Conservation (phyloP, 164 flowering plant species). For the Taxillus chinensis region DNA sequence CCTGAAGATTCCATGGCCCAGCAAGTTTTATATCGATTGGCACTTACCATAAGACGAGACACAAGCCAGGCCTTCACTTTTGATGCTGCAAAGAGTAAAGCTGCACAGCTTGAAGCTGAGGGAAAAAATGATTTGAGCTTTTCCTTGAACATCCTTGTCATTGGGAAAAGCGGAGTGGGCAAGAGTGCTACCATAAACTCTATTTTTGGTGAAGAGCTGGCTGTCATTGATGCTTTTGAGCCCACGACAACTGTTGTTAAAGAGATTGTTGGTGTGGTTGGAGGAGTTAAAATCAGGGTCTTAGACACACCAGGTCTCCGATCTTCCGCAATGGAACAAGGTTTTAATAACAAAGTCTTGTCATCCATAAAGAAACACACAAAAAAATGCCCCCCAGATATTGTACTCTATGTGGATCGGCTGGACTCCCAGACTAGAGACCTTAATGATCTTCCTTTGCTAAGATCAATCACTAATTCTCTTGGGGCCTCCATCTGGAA, state of each 20-base stretch:
- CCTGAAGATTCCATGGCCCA: constrained; percentile 67
- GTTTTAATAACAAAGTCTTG: constrained; percentile 44
- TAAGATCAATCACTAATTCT: constrained; percentile 45
- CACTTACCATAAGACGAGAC: constrained; percentile 62
- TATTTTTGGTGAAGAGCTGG: constrained; percentile 68
- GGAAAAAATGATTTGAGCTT: constrained; percentile 53
- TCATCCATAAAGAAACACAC: constrained; percentile 57
- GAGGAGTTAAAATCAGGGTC: constrained; percentile 68
- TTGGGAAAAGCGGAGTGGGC: constrained; percentile 94
- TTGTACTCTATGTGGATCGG: constrained; percentile 80
- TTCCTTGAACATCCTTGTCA: constrained; percentile 65
- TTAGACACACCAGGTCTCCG: constrained; percentile 84
- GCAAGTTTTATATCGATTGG: constrained; percentile 77
- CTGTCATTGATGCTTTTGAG: constrained; percentile 54
- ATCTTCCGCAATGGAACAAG: constrained; percentile 67
- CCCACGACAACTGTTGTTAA: constrained; percentile 54
- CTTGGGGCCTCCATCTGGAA: constrained; percentile 79
- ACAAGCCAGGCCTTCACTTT: constrained; percentile 40
- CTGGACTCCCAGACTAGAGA: constrained; percentile 74
- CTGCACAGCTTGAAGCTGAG: constrained; percentile 55
- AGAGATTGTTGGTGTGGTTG: constrained; percentile 54
- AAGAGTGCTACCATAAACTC: constrained; percentile 97
- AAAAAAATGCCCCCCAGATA: constrained; percentile 72
- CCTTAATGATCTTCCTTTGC: constrained; percentile 75
- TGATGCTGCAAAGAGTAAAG: constrained; percentile 64